Percentiles rank a stretch among this genome's conserved stretches.
phyloP scores from a whole-genome alignment of 2,329 filamentous ascomycete genomes.

The Hymenoscyphus fraxineus region DNA sequence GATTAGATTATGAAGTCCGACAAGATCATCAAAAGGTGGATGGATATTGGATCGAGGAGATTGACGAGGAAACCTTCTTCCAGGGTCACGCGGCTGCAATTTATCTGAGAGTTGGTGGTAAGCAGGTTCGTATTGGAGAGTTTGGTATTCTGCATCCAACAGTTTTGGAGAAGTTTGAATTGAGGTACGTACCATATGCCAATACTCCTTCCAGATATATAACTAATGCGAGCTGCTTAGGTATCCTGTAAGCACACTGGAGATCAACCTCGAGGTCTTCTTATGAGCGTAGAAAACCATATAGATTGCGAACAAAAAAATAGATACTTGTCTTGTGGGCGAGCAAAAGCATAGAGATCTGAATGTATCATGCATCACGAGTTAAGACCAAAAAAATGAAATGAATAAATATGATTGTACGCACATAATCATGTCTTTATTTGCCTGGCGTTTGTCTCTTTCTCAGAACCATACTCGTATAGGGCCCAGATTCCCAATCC shows the following conservation, averaged over 20 bases:
- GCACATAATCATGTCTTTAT: neutral
- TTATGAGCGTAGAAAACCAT: slow-evolving; percentile 48
- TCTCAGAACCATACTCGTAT: too few relatives aligned
- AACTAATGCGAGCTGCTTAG: slow-evolving; percentile 39
- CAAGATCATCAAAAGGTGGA: slow-evolving; percentile 56
- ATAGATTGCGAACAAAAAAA: neutral
- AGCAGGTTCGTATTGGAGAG: slow-evolving; percentile 74
- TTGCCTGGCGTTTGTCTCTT: too few relatives aligned
- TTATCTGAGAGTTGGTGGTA: slow-evolving; percentile 69
- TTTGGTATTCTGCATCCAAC: slow-evolving; percentile 93
- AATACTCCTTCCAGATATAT: neutral
- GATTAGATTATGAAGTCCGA: slow-evolving; percentile 49
- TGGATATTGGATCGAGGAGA: slow-evolving; percentile 92
- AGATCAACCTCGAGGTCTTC: slow-evolving; percentile 93
- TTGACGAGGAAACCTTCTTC: slow-evolving; percentile 90
- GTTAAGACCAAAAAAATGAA: slow-evolving; percentile 2
- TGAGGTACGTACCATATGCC: slow-evolving; percentile 54
- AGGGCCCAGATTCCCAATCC: too few relatives aligned
- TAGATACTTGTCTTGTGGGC: neutral
- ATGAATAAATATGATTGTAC: neutral
- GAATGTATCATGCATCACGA: neutral
- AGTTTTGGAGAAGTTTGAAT: slow-evolving; percentile 88
- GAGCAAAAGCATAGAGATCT: slow-evolving; percentile 1
- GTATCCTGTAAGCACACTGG: slow-evolving; percentile 89
- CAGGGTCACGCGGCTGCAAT: slow-evolving; percentile 83